Evolutionary conservation across 2,329 filamentous ascomycete genomes (phyloP), one percentile per base, ranked within the genome.

Genomic region (Leptographium galeiforme): DNA sequence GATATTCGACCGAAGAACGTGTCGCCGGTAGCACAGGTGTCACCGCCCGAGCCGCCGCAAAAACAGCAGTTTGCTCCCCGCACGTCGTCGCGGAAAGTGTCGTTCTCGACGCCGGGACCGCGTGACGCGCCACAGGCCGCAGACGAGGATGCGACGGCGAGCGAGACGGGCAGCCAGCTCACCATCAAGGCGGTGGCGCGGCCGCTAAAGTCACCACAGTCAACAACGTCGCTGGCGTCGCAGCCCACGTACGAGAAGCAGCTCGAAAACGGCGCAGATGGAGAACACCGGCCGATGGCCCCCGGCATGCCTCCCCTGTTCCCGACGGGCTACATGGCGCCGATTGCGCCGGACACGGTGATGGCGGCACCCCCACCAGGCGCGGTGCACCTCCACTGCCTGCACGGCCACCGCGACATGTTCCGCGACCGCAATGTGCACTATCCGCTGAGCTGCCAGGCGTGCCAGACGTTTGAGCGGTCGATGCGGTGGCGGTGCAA

Each of bases 391-490:
- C 70, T 70, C 57, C 59, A 64, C 54, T 81, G 78, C 63, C 69
- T 74, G 54, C 70, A 71, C 43, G 62, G 63, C 4, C 78, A 81
- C 61, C 62, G 62, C 48, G 68, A 64, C 48, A 76, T 80, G 72
- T 68, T 72, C 52, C 64, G 69, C 40, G 70, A 71, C 52, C 65
- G 66, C 56, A 80, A 81, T 62, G 63, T 61, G 48, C 62, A 70
- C 59, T 75, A 78, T 60, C 69, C 76, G 2, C 66, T 80, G 19
- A 68, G 73, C 12, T 81, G 78, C 62, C 74, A 78, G 63, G 69
- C 72, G 4, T 81, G 78, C 63, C 68, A 69, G 51, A 67, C 66
- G 54, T 65, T 67, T 50, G 74, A 78, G 54, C 59, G 62, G 8
- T 68, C 70, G 46, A 64, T 70, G 57, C 71, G 76, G 39, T 73